Base-by-base conservation (phyloP, 495 filamentous ascomycete species). In the Podospora pseudocomata region DNA sequence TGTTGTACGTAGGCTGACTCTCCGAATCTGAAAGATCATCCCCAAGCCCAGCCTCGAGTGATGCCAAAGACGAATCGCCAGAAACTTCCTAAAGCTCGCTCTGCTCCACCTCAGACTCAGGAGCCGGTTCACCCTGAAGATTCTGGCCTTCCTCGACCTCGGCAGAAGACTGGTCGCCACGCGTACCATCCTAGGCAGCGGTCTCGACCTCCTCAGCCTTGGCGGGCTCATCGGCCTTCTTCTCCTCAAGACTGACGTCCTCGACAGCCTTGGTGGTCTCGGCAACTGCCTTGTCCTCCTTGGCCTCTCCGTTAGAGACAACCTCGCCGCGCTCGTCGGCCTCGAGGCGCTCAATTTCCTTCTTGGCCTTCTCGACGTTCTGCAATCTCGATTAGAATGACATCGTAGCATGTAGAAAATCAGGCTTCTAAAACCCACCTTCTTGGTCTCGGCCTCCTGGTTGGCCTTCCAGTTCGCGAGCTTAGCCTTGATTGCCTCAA, bases 401-500 rank as follows among this genome's bases (percentile, higher is more conserved):
- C 4, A 13, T 26, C 2, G 28, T 60, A 62, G 26, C 59, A 44
- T 34, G 44, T 5, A 67, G 55, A 62, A 5, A 4, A 19, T 16
- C 13, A 27, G 23, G 7, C 7, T 32, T 32, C 7, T 7, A 39
- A 59, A 73, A 83, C 87, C 80, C 79, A 97, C 95, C 86, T 92
- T 90, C 69, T 91, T 87, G n/a, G 95, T 99, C 83, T 97, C 92
- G 66, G 86, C 83, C 49, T 91, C 87, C 82, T 97, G 94, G 80
- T 96, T 90, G 55, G 88, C 84, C 85, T 97, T 97, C 92, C 94
- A 99, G 72, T 90, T 86, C n/a, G 88, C 89, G 54, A 97, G 83
- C 85, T 98, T 98, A 67, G 86, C 91, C 77, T 92, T 92, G 72
- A 98, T 84, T 84, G 96, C 94, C 85, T 97, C 93, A 15, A 91